A percentile compares a stretch with the other conserved stretches of the same genome.
Conservation (phyloP, 352 stramenopile species). For the Pelagophyceae sp. region DNA sequence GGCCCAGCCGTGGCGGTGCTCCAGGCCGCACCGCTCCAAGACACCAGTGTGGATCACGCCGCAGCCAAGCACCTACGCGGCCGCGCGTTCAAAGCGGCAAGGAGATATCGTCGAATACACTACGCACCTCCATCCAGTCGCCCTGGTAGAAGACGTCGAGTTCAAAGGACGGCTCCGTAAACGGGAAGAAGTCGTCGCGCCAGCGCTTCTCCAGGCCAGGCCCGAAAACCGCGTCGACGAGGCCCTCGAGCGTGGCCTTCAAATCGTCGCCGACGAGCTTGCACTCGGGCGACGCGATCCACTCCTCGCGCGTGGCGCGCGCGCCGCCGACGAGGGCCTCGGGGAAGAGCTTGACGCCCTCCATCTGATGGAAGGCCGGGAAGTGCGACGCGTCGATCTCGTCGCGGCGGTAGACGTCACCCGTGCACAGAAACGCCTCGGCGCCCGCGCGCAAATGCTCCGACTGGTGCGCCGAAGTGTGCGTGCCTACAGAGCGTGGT, state of each 20-base stretch:
- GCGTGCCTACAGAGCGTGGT: too few relatives aligned
- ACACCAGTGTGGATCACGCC: slow-evolving; percentile 92
- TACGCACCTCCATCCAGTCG: slow-evolving; percentile 96
- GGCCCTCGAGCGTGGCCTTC: slow-evolving; percentile 83
- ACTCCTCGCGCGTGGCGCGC: slow-evolving; percentile 33
- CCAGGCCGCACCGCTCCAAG: slow-evolving; percentile 47
- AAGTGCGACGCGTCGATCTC: slow-evolving; percentile 98
- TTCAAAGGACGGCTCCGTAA: slow-evolving; percentile 95
- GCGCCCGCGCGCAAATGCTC: slow-evolving; percentile 69
- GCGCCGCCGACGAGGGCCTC: not conserved
- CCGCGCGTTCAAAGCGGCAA: too few relatives aligned
- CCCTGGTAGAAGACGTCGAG: slow-evolving; percentile 95
- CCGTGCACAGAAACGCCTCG: slow-evolving; percentile 79
- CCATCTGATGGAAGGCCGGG: slow-evolving; percentile 98
- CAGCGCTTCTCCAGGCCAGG: slow-evolving; percentile 85
- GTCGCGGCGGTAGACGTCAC: slow-evolving; percentile 93
- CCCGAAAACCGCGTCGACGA: slow-evolving; percentile 79
- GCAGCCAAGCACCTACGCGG: slow-evolving; percentile 95
- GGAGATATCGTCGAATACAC: too few relatives aligned
- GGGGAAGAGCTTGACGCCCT: slow-evolving; percentile 87
- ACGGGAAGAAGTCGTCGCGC: slow-evolving; percentile 98
- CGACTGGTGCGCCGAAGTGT: slow-evolving; percentile 84
- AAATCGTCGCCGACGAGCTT: slow-evolving; percentile 79
- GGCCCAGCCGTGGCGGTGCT: slow-evolving; percentile 73
- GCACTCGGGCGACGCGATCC: slow-evolving; percentile 30